These are phyloP conservation scores for Candida fluviatilis DNA, from an alignment of 805 yeast species.

Conservation along the genomic window DNA sequence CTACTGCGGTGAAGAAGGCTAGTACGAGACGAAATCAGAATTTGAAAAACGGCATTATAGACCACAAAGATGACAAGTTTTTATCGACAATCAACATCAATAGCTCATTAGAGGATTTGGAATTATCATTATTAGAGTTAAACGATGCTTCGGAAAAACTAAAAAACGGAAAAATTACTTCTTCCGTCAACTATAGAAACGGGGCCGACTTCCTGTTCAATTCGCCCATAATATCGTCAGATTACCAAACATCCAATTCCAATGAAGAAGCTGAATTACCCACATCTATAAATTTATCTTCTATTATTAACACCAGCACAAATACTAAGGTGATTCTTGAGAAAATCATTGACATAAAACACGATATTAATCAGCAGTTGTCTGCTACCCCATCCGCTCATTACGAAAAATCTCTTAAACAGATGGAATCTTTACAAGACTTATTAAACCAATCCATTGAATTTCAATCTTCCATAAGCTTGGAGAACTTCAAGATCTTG, in stretches of 20 bases:
- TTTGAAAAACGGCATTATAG: slow-evolving; percentile 8
- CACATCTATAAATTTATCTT: slow-evolving; percentile 2
- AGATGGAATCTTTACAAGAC: slow-evolving; percentile 1
- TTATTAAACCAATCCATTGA: slow-evolving; percentile 4
- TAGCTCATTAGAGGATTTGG: slow-evolving; percentile 24
- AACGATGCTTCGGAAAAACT: slow-evolving; percentile 29
- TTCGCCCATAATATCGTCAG: background rate
- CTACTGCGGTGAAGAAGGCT: slow-evolving; percentile 29
- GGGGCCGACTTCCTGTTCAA: slow-evolving; percentile 2
- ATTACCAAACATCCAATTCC: background rate
- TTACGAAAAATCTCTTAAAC: background rate
- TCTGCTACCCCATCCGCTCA: background rate
- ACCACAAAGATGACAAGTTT: slow-evolving; percentile 1
- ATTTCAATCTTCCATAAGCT: slow-evolving; percentile 2
- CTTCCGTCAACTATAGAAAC: slow-evolving; percentile 1
- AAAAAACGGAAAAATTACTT: slow-evolving; percentile 21
- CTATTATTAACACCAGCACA: slow-evolving; percentile 2
- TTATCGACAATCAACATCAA: slow-evolving; percentile 13
- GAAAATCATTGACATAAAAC: background rate
- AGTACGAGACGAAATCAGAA: slow-evolving; percentile 7
- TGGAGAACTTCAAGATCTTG: slow-evolving; percentile 3
- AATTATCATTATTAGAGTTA: slow-evolving; percentile 22
- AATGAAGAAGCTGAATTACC: slow-evolving; percentile 1
- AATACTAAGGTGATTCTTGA: slow-evolving; percentile 2
- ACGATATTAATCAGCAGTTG: slow-evolving; percentile 1